Conservation (phyloP, 2,329 filamentous ascomycete genomes). For the Exophiala mesophila region DNA sequence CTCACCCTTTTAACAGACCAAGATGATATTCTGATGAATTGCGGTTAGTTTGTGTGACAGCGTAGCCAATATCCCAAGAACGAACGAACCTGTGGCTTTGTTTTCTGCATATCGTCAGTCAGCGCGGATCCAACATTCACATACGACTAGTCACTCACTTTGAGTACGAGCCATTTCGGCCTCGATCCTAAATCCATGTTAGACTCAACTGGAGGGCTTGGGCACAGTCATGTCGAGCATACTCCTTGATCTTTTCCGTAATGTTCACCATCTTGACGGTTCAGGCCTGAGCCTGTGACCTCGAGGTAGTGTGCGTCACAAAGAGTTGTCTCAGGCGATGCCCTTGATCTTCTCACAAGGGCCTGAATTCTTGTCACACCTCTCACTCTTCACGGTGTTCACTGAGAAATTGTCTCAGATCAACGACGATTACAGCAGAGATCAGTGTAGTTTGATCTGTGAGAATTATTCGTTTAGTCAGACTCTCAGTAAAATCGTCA, state of each 20-base stretch:
- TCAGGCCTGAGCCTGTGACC: no score
- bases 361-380: no score
- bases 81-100: slow-evolving; percentile 84
- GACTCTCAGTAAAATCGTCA: no score
- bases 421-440: no score
- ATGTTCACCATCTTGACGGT: slow-evolving; percentile 84
- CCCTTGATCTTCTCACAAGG: no score
- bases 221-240: slow-evolving; percentile 34
- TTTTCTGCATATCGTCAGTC: slow-evolving; percentile 62
- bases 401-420: no score
- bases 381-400: no score
- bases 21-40: slow-evolving; percentile 80
- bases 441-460: no score
- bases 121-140: slow-evolving; percentile 4
- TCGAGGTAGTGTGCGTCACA: no score
- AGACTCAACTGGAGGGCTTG: background rate
- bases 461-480: no score
- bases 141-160: slow-evolving; percentile 57
- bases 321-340: no score
- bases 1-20: slow-evolving; percentile 88
- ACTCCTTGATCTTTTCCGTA: slow-evolving; percentile 99
- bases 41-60: slow-evolving; percentile 36
- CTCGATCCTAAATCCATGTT: slow-evolving; percentile 68
- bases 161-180: slow-evolving; percentile 99
- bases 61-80: slow-evolving; percentile 8